Conservation (phyloP, 1,139 yeast genomes). For the Sugiyamaella pinicola region DNA sequence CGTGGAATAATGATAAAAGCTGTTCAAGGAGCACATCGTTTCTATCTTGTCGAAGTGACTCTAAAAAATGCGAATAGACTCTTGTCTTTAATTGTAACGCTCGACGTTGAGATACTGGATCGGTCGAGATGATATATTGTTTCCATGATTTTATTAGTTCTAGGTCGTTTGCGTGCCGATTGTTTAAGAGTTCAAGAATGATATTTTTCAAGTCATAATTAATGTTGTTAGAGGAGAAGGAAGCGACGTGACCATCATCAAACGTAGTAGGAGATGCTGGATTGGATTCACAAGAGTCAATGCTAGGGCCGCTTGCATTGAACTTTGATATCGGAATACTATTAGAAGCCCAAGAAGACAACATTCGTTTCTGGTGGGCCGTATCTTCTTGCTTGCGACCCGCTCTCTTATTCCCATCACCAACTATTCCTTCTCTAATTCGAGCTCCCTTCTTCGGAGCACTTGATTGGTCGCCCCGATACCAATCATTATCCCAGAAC, state of each 20-base stretch:
- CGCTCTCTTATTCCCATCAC: not conserved
- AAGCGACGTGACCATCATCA: too few species aligned
- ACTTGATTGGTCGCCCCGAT: not conserved
- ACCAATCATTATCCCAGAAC: slow-evolving; percentile 3
- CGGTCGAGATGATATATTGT: slow-evolving; percentile 6
- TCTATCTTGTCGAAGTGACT: not conserved
- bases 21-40: slow-evolving; percentile 10
- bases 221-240: too few species aligned
- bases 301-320: too few species aligned
- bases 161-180: not conserved
- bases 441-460: not conserved
- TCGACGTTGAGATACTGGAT: not conserved
- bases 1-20: slow-evolving; percentile 13
- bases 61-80: slow-evolving; percentile 12
- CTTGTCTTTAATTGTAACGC: slow-evolving; percentile 7
- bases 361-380: slow-evolving; percentile 4
- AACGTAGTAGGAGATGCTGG: not conserved
- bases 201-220: not conserved
- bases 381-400: not conserved
- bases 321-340: not conserved
- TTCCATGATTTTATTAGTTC: slow-evolving; percentile 12
- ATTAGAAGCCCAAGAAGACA: slow-evolving; percentile 12
- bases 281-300: too few species aligned
- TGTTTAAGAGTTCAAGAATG: not conserved
- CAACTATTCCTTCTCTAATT: not conserved